Evolutionary conservation across 306 rosid genomes (phyloP).

Genomic region (Urtica urens): DNA sequence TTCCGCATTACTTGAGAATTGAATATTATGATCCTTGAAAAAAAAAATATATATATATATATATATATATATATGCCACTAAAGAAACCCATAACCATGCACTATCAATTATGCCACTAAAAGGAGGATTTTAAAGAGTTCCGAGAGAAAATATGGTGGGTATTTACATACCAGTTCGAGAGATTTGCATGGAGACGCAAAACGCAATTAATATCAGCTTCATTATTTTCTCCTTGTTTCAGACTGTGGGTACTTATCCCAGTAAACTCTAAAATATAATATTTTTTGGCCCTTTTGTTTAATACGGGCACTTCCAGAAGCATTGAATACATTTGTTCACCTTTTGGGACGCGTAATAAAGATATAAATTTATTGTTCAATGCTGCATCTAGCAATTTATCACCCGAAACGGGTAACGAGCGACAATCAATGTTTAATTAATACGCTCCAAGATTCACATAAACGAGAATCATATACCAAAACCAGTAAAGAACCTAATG

Average conservation of each 20-base stretch:
- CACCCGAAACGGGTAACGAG: neutral
- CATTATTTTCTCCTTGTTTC: neutral
- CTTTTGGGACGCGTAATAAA: neutral
- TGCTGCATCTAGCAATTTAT: neutral
- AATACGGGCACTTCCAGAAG: neutral
- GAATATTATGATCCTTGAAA: too few species aligned
- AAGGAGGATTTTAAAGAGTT: too few species aligned
- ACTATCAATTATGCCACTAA: too few species aligned
- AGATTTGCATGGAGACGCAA: neutral
- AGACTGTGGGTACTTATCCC: neutral
- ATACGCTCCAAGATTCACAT: neutral
- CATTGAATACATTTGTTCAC: constrained; percentile 1
- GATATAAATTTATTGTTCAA: neutral
- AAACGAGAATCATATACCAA: neutral
- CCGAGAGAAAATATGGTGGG: neutral
- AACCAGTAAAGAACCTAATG: neutral
- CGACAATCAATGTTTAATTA: neutral
- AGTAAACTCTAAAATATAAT: neutral
- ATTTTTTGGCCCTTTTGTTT: neutral
- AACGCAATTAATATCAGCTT: neutral
- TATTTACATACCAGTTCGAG: neutral
- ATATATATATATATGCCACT: too few species aligned
- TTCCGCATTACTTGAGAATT: too few species aligned
- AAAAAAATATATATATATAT: too few species aligned
- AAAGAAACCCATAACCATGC: too few species aligned